These are phyloP conservation scores for Daldinia vernicosa DNA, from an alignment of 495 filamentous ascomycete genomes.

Conservation along the genomic window DNA sequence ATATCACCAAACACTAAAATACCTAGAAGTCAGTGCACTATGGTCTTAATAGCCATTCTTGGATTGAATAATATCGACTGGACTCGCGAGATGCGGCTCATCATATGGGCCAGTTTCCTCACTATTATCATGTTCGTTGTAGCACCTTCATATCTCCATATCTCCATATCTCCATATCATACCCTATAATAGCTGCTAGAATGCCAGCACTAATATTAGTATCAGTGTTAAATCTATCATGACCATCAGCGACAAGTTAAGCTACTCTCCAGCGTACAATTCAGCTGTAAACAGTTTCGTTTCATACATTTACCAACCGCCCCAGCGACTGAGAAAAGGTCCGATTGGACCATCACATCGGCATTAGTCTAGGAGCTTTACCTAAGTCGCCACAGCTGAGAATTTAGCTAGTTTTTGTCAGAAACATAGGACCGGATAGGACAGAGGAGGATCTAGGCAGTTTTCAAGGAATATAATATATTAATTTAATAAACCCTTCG, in stretches of 20 bases:
- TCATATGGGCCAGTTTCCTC: not conserved
- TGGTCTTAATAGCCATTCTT: not conserved
- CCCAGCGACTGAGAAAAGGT: not conserved
- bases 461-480: too few species aligned
- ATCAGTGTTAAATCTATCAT: slow-evolving; percentile 2
- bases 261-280: not conserved
- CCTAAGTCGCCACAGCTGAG: not conserved
- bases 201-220: not conserved
- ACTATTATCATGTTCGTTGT: not conserved
- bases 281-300: not conserved
- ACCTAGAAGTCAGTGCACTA: too few species aligned
- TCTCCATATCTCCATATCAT: too few species aligned
- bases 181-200: not conserved
- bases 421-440: not conserved
- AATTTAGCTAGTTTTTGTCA: not conserved
- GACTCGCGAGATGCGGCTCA: not conserved
- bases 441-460: not conserved
- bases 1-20: too few species aligned
- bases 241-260: not conserved
- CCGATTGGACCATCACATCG: not conserved
- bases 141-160: not conserved
- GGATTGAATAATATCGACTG: slow-evolving; percentile 4
- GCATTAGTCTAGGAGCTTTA: not conserved
- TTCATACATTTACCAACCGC: not conserved
- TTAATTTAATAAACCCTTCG: too few species aligned